phyloP scores from a whole-genome alignment of 2,329 filamentous ascomycete genomes.

The Pseudonectria foliicola region DNA sequence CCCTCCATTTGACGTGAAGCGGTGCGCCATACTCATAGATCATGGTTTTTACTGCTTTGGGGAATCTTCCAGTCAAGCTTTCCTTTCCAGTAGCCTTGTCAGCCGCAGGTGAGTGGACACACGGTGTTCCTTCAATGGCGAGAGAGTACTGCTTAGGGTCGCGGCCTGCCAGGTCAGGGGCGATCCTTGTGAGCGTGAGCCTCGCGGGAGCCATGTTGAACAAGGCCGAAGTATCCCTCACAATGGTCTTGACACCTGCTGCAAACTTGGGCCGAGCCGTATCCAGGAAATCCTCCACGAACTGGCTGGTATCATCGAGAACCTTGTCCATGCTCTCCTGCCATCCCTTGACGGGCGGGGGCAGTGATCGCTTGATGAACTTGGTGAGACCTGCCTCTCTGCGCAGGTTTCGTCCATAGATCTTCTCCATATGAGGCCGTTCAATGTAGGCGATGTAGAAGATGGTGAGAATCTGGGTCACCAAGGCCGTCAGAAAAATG shows the following conservation, averaged over 20 bases:
- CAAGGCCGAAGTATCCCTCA: constrained; percentile 77
- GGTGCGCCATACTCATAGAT: constrained; percentile 85
- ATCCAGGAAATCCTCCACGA: constrained; percentile 87
- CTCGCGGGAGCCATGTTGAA: constrained; percentile 87
- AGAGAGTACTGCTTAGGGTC: constrained; percentile 77
- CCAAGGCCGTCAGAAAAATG: constrained; percentile 78
- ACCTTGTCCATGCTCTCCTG: constrained; percentile 83
- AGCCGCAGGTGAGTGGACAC: constrained; percentile 39
- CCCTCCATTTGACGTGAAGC: constrained; percentile 84
- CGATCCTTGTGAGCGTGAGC: constrained; percentile 72
- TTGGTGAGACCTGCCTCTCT: constrained; percentile 86
- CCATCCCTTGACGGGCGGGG: constrained; percentile 73
- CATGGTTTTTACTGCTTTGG: constrained; percentile 65
- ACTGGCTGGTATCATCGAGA: constrained; percentile 76
- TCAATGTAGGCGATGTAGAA: constrained; percentile 90
- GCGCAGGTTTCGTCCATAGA: constrained; percentile 80
- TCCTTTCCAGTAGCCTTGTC: constrained; percentile 66
- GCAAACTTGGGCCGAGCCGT: constrained; percentile 78
- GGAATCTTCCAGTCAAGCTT: constrained; percentile 60
- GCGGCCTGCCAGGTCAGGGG: constrained; percentile 72
- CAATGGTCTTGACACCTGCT: constrained; percentile 76
- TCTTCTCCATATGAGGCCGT: constrained; percentile 95
- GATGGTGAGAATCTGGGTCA: constrained; percentile 79
- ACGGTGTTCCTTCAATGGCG: constrained; percentile 60
- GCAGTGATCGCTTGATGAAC: constrained; percentile 80